phyloP scores from a whole-genome alignment of 768 basidiomycete species.

The Macrolepiota albuminosa region DNA sequence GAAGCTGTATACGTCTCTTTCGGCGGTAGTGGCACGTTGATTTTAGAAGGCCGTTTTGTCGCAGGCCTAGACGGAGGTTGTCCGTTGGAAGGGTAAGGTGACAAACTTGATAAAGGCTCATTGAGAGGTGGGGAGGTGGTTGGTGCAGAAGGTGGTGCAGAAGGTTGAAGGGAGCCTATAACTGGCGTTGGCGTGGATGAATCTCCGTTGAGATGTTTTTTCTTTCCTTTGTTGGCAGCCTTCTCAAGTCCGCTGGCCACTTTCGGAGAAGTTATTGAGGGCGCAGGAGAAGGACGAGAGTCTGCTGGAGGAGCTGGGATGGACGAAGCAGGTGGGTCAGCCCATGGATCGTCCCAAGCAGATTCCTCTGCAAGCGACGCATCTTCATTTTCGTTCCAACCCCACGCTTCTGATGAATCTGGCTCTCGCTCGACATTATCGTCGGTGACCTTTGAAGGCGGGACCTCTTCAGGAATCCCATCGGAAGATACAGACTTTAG shows the following conservation, averaged over 20 bases:
- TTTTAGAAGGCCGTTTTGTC: conserved; percentile 22
- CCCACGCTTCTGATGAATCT: conserved; percentile 66
- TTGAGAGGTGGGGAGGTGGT: not conserved
- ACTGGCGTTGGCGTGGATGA: conserved; percentile 19
- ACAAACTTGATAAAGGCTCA: conserved; percentile 8
- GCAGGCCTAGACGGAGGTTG: conserved; percentile 15
- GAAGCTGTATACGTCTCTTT: conserved; percentile 63
- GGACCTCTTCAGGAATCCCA: not conserved
- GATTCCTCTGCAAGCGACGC: conserved; percentile 35
- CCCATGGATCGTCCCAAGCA: conserved; percentile 71
- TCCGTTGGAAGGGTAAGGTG: conserved; percentile 7
- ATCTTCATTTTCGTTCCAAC: conserved; percentile 61
- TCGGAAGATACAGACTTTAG: conserved; percentile 14
- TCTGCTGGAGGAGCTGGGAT: conserved; percentile 17
- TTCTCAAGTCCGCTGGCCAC: conserved; percentile 56
- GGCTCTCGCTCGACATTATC: conserved; percentile 25
- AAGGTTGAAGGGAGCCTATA: conserved; percentile 16
- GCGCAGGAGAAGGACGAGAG: conserved; percentile 25
- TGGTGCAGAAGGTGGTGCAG: not conserved
- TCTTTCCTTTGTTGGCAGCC: conserved; percentile 52
- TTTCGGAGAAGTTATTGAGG: conserved; percentile 37
- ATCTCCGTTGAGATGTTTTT: conserved; percentile 28
- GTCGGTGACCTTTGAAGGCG: conserved; percentile 9
- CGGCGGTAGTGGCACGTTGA: conserved; percentile 18
- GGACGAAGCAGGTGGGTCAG: conserved; percentile 32